Percentiles rank a stretch among this genome's conserved stretches.
Evolutionary conservation across 2,329 filamentous ascomycete genomes (phyloP).

Genomic region (Sporothrix brunneoviolacea): DNA sequence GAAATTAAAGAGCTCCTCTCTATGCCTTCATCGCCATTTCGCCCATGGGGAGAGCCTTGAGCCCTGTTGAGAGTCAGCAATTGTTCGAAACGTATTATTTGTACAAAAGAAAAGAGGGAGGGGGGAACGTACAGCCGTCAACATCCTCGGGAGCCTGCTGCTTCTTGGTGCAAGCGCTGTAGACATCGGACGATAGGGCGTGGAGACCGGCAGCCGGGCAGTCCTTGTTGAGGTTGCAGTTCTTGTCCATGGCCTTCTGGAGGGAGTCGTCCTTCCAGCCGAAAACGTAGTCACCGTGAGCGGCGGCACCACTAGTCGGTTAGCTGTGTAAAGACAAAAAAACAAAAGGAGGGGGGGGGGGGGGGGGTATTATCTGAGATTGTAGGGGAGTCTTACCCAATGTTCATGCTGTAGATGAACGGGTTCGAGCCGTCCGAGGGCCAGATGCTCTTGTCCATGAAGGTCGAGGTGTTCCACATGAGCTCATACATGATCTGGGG

Average conservation of each 20-base stretch:
- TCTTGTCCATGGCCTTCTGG: conserved; percentile 42
- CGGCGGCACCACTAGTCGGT: conserved; percentile 40
- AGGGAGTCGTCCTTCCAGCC: conserved; percentile 44
- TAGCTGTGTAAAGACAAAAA: background rate
- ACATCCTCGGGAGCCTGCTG: conserved; percentile 43
- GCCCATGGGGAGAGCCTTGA: conserved; percentile 28
- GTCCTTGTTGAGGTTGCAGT: conserved; percentile 39
- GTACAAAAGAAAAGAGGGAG: background rate
- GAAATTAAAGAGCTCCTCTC: background rate
- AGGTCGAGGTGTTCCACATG: conserved; percentile 39
- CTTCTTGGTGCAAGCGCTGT: conserved; percentile 39
- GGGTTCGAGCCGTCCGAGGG: conserved; percentile 36
- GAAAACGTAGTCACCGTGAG: conserved; percentile 47
- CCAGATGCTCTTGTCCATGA: conserved; percentile 37
- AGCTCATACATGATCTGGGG: conserved; percentile 44
- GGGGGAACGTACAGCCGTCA: conserved; percentile 38
- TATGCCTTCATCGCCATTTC: conserved; percentile 27
- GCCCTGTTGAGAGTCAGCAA: conserved; percentile 19
- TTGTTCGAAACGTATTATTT: background rate
- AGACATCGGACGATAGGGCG: conserved; percentile 37
- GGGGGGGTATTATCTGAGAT: conserved; percentile 25
- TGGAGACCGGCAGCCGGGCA: conserved; percentile 38
- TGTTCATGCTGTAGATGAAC: conserved; percentile 39
- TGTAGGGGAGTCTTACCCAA: no score
- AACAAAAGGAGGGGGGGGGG: background rate